These are phyloP conservation scores for Cyclaneusma minus DNA, from an alignment of 2,329 filamentous ascomycete species.

Conservation along the genomic window DNA sequence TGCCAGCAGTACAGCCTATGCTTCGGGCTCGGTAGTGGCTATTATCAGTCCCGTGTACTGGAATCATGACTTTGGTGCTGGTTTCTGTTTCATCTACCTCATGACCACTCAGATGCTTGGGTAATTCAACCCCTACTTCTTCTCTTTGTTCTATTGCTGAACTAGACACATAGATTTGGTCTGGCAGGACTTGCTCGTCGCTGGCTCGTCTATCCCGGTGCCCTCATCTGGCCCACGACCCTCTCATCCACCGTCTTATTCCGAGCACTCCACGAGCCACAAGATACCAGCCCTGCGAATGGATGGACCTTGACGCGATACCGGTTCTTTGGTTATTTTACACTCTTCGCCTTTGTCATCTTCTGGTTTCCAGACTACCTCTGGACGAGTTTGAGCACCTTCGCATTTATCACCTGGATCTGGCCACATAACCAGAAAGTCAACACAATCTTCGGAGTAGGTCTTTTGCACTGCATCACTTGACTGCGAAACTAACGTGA, in stretches of 20 bases:
- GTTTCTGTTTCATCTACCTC: constrained; percentile 57
- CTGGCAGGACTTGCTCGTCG: constrained; percentile 4
- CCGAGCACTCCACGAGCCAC: constrained; percentile 43
- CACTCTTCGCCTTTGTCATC: constrained; percentile 42
- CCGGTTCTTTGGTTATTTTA: constrained; percentile 44
- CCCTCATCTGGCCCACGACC: constrained; percentile 11
- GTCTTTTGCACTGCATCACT: not conserved
- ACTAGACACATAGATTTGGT: constrained; percentile 1
- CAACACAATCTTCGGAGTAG: constrained; percentile 59
- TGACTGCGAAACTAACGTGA: not conserved
- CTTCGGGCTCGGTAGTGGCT: constrained; percentile 16
- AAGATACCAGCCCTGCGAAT: constrained; percentile 31
- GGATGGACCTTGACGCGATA: constrained; percentile 54
- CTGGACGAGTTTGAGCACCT: constrained; percentile 58
- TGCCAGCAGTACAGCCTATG: constrained; percentile 45
- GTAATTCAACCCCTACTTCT: constrained; percentile 2
- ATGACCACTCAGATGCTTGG: constrained; percentile 49
- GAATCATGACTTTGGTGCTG: constrained; percentile 26
- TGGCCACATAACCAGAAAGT: constrained; percentile 50
- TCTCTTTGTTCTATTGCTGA: not conserved
- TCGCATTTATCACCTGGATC: constrained; percentile 58
- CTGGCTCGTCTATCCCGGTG: constrained; percentile 7
- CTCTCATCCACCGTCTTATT: constrained; percentile 9
- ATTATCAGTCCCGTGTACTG: constrained; percentile 21
- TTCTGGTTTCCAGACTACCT: constrained; percentile 57